These are phyloP conservation scores for Paramarasmius palmivorus DNA, from an alignment of 1,284 basidiomycete species.

Conservation along the genomic window DNA sequence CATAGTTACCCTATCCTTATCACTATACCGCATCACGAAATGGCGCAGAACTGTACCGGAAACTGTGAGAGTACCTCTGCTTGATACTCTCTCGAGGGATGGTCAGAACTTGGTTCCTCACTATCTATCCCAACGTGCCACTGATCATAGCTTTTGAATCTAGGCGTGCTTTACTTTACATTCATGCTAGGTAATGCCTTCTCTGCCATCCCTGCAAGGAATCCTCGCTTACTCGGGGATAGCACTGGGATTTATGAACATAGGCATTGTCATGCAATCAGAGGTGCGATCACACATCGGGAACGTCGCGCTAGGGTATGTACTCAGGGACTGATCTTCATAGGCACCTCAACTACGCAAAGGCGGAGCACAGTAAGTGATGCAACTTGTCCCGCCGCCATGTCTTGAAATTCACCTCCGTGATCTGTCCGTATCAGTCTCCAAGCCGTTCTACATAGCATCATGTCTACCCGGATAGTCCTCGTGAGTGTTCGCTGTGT, in stretches of 20 bases:
- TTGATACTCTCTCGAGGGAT: conserved; percentile 23
- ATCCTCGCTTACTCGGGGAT: not conserved
- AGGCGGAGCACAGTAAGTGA: conserved; percentile 22
- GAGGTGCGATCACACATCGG: conserved; percentile 8
- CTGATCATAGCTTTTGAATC: not conserved
- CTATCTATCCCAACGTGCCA: not conserved
- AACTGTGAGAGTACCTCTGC: conserved; percentile 17
- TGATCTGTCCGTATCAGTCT: conserved; percentile 12
- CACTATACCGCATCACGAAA: conserved; percentile 17
- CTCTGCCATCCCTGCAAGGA: not conserved
- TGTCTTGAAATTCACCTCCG: not conserved
- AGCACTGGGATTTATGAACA: conserved; percentile 21
- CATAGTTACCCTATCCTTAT: conserved; percentile 20
- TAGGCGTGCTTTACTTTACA: conserved; percentile 24
- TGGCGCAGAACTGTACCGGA: conserved; percentile 18
- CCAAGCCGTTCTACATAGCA: conserved; percentile 22
- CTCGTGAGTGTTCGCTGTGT: conserved; percentile 10
- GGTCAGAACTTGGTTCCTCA: conserved; percentile 10
- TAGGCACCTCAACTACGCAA: conserved; percentile 19
- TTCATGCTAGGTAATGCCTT: conserved; percentile 21
- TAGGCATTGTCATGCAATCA: conserved; percentile 18
- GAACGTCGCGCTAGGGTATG: not conserved
- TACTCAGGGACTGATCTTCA: not conserved
- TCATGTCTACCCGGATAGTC: conserved; percentile 24
- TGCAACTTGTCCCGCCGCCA: not conserved